Evolutionary conservation across 2,329 filamentous ascomycete genomes (phyloP).

Genomic region (Monosporascus cannonballus): DNA sequence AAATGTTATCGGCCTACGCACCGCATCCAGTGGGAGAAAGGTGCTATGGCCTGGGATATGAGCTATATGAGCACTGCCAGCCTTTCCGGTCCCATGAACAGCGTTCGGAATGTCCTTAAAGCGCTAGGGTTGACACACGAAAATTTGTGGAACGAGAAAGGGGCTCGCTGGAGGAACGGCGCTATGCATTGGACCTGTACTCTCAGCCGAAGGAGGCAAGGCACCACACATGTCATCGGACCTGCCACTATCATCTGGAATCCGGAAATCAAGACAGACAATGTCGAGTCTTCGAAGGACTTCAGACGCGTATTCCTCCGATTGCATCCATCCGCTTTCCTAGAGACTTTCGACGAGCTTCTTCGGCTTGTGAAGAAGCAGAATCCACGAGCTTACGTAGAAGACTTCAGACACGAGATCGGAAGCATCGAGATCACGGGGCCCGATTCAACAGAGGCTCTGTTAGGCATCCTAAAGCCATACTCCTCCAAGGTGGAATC

Average conservation of each 20-base stretch:
- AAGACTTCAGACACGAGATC: conserved; percentile 64
- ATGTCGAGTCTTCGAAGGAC: conserved; percentile 12
- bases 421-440: conserved; percentile 52
- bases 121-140: conserved; percentile 57
- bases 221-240: conserved; percentile 54
- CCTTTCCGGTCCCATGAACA: conserved; percentile 59
- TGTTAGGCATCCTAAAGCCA: conserved; percentile 62
- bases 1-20: conserved; percentile 89
- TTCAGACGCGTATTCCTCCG: conserved; percentile 57
- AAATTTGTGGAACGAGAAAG: conserved; percentile 56
- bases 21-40: conserved; percentile 66
- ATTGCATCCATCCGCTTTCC: conserved; percentile 76
- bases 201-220: conserved; percentile 49
- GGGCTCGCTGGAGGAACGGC: conserved; percentile 63
- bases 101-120: conserved; percentile 61
- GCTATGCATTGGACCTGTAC: conserved; percentile 42
- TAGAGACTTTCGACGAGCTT: conserved; percentile 61
- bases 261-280: conserved; percentile 28
- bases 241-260: conserved; percentile 75
- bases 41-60: conserved; percentile 84
- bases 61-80: conserved; percentile 89
- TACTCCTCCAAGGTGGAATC: conserved; percentile 30
- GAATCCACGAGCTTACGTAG: conserved; percentile 55
- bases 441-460: conserved; percentile 72
- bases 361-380: conserved; percentile 51